Evolutionary conservation across 2,329 filamentous ascomycete species (phyloP).

Genomic region (Sporothrix inflata): DNA sequence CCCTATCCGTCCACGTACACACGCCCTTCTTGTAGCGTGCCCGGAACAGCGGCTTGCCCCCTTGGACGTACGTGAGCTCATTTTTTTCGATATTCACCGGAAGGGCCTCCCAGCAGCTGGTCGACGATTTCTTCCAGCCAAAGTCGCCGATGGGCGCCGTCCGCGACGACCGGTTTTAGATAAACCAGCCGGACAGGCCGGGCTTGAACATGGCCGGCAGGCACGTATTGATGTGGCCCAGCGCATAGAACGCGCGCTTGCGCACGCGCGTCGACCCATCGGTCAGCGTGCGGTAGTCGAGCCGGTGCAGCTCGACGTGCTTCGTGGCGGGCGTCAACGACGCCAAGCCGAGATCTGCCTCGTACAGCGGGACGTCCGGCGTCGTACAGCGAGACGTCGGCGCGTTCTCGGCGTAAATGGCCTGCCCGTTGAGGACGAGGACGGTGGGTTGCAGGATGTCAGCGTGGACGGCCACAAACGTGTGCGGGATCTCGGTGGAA

Average conservation of each 20-base stretch:
- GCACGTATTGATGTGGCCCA: background rate
- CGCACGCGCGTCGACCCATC: background rate
- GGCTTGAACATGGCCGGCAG: background rate
- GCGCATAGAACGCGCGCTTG: background rate
- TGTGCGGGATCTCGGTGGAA: background rate
- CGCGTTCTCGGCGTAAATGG: constrained; percentile 1
- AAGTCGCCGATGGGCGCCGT: background rate
- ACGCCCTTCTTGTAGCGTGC: background rate
- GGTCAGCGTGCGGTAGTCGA: background rate
- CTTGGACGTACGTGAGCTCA: background rate
- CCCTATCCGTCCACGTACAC: background rate
- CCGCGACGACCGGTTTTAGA: background rate
- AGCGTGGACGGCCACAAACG: background rate
- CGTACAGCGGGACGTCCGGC: background rate
- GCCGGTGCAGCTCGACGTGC: background rate
- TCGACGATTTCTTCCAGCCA: background rate
- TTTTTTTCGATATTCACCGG: background rate
- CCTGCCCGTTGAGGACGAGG: background rate
- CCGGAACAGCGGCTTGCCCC: background rate
- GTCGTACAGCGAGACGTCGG: no score
- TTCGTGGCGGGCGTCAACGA: background rate
- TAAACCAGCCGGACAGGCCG: background rate
- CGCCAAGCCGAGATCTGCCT: constrained; percentile 6
- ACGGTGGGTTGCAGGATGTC: background rate
- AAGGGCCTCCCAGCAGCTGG: background rate